Conservation (phyloP, 1,284 basidiomycete species). For the Xerocomus minutiporus region DNA sequence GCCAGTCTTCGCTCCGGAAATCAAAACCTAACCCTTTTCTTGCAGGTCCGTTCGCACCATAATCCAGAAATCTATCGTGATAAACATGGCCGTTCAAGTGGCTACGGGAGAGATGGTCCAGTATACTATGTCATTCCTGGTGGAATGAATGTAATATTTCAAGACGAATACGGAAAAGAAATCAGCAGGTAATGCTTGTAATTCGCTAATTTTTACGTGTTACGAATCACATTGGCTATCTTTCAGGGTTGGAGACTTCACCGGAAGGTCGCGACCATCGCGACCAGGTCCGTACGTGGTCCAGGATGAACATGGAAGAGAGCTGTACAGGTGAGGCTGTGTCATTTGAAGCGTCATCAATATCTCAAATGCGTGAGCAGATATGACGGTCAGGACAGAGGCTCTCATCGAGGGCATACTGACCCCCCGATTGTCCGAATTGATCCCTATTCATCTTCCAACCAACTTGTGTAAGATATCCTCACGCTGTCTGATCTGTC, state of each 20-base stretch:
- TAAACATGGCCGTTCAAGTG: slow-evolving; percentile 22
- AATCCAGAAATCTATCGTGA: slow-evolving; percentile 19
- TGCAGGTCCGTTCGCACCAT: slow-evolving; percentile 18
- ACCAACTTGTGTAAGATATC: slow-evolving; percentile 19
- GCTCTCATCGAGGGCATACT: slow-evolving; percentile 21
- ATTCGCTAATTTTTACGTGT: slow-evolving; percentile 2
- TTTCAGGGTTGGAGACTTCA: slow-evolving; percentile 45
- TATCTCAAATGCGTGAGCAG: slow-evolving; percentile 16
- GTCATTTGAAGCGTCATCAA: background rate
- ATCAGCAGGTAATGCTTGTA: slow-evolving; percentile 49
- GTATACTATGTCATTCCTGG: slow-evolving; percentile 63
- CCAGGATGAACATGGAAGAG: slow-evolving; percentile 46
- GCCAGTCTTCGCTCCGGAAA: background rate
- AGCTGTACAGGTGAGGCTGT: slow-evolving; percentile 42
- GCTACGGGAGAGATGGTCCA: slow-evolving; percentile 32
- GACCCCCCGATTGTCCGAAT: slow-evolving; percentile 29
- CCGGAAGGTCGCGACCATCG: slow-evolving; percentile 20
- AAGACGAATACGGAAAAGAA: slow-evolving; percentile 62
- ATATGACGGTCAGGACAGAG: slow-evolving; percentile 27
- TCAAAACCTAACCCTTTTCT: slow-evolving; percentile 9
- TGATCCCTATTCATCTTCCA: slow-evolving; percentile 22
- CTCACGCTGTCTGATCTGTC: background rate
- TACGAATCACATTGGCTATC: slow-evolving; percentile 25
- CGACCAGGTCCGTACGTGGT: slow-evolving; percentile 41
- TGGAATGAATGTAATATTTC: slow-evolving; percentile 63